These are phyloP conservation scores for Fusarium zealandicum DNA, from an alignment of 2,329 filamentous ascomycete genomes.

Conservation along the genomic window DNA sequence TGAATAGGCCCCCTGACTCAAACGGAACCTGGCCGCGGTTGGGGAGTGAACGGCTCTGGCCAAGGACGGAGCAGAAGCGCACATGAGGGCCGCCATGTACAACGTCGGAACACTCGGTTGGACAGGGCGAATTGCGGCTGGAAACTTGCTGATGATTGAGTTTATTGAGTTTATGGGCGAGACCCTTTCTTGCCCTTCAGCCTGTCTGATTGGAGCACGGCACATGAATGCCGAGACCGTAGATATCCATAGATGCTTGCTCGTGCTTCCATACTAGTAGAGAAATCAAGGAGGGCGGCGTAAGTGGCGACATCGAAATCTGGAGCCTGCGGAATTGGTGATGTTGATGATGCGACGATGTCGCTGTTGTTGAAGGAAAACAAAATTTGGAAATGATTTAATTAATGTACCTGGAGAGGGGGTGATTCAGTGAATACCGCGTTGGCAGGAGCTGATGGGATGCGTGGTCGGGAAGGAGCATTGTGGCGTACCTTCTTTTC, in stretches of 20 bases:
- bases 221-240: background rate
- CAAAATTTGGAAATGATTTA: constrained; percentile 1
- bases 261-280: background rate
- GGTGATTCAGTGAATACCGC: too few species aligned
- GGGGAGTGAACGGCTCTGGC: constrained; percentile 6
- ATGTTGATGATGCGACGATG: constrained; percentile 22
- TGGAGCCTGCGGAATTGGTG: background rate
- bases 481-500: background rate
- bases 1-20: background rate
- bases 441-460: background rate
- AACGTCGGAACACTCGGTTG: constrained; percentile 29
- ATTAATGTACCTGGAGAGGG: too few species aligned
- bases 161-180: constrained; percentile 10
- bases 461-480: constrained; percentile 9
- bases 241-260: constrained; percentile 1
- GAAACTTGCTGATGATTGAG: constrained; percentile 16
- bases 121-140: constrained; percentile 15
- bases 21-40: constrained; percentile 3
- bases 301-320: constrained; percentile 12
- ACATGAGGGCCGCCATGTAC: constrained; percentile 20
- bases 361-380: constrained; percentile 4
- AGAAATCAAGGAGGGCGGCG: constrained; percentile 11
- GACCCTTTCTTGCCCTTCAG: background rate
- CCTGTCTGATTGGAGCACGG: constrained; percentile 1
- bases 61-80: constrained; percentile 20